These are phyloP conservation scores for Saccharomyces hybrid DNA, from an alignment of 1,139 yeast species.

Conservation along the genomic window DNA sequence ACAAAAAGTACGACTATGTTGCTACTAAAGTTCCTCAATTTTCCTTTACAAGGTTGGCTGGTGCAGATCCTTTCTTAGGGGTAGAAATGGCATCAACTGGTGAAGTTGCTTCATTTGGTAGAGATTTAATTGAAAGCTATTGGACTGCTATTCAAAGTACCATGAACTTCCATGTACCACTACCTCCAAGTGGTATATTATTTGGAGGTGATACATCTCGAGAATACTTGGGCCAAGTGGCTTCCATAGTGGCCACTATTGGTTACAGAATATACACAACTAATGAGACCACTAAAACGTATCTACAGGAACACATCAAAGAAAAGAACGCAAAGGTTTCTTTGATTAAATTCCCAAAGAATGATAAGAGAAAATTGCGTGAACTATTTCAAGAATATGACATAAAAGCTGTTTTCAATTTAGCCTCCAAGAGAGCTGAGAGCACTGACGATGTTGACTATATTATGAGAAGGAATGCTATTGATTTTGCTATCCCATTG, in stretches of 20 bases:
- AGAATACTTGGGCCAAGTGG: constrained; percentile 66
- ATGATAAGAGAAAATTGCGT: constrained; percentile 87
- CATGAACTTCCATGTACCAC: constrained; percentile 91
- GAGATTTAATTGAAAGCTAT: constrained; percentile 79
- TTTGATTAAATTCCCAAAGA: constrained; percentile 81
- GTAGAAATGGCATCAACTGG: constrained; percentile 99
- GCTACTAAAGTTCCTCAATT: constrained; percentile 98
- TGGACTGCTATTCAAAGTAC: constrained; percentile 97
- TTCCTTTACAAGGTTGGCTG: constrained; percentile 95
- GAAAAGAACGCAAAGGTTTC: constrained; percentile 37
- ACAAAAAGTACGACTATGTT: constrained; percentile 55
- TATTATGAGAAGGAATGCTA: constrained; percentile 97
- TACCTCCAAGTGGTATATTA: constrained; percentile 80
- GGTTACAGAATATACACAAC: constrained; percentile 73
- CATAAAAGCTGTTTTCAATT: constrained; percentile 81
- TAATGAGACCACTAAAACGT: constrained; percentile 59
- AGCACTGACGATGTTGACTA: constrained; percentile 80
- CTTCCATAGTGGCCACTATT: constrained; percentile 56
- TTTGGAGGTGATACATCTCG: constrained; percentile 88
- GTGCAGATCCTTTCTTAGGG: constrained; percentile 97
- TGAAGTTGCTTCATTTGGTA: constrained; percentile 95
- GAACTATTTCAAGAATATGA: constrained; percentile 85
- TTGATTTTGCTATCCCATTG: constrained; percentile 93
- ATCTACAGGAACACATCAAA: constrained; percentile 46
- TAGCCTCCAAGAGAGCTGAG: constrained; percentile 87